Base-by-base conservation (phyloP, 1,139 yeast species). In the Ogataea hybrid region DNA sequence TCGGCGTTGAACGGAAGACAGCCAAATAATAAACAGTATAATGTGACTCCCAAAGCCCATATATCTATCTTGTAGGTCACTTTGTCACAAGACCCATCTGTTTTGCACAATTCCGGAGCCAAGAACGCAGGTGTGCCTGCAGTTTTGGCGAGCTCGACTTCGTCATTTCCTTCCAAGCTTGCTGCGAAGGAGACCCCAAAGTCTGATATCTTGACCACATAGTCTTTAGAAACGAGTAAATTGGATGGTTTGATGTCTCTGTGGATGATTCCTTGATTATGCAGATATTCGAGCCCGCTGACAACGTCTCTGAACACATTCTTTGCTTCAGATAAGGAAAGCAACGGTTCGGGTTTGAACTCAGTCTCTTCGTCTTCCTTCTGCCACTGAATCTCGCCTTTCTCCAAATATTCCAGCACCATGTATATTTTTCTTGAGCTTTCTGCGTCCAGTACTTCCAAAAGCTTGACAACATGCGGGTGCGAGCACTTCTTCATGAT, bases 171-270 rank as follows among this genome's bases (percentile, higher is more conserved):
- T 55, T 68, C 73, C 48, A 84, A 67, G 2, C 79, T 72, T 1
- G 70, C 64, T 1, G 95, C 94, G 64, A 87, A 86, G 1, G 97
- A 89, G 8, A 94, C 96, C 15, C 99, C 99, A 65, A 94, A 94
- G 67, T 92, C 99, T 21, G 95, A 84, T 25, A 94, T 94, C 63
- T 92, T 92, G 23, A 92, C 97, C 5, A 75, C 71, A 42, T 84
- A 81, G 51, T 85, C 82, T 15, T 77, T 71, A 28, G 87, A 75
- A 4, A 89, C 80, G 42, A 94, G 71, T 46, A 94, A 65, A 59
- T 94, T 94, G 2, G 98, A 97, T 1, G 99, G 99, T 61, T 94
- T 94, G 47, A 94, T 92, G 64, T 94, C 99, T 46, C 99, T 77
- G 64, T 94, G 99, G 15, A 94, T 87, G 42, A 94, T 88, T 5